These are phyloP conservation scores for Lepidium campestre DNA, from an alignment of 441 rosid genomes.

Conservation along the genomic window DNA sequence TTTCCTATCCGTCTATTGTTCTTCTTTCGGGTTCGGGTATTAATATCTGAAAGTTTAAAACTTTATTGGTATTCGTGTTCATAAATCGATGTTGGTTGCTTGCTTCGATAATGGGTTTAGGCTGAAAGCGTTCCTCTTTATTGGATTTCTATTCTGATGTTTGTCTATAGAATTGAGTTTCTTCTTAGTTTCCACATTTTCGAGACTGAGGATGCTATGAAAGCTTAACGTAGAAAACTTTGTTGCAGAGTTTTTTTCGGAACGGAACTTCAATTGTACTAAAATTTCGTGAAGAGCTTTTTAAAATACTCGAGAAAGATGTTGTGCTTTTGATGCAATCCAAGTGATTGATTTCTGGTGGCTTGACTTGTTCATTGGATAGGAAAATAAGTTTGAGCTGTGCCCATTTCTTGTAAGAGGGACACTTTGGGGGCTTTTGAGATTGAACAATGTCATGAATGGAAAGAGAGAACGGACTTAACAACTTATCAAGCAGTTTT, in stretches of 20 bases:
- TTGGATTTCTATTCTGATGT: neutral
- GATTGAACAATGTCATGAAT: neutral
- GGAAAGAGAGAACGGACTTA: neutral
- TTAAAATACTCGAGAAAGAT: neutral
- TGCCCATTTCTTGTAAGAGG: neutral
- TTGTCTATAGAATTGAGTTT: neutral
- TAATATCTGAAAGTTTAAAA: neutral
- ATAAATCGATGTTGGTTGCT: neutral
- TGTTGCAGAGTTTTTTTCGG: neutral
- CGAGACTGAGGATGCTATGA: neutral
- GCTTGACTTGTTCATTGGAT: neutral
- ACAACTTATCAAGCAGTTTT: neutral
- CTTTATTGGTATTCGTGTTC: neutral
- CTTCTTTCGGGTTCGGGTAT: neutral
- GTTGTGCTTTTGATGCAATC: neutral
- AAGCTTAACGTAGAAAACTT: neutral
- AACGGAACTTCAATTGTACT: neutral
- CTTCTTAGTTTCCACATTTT: neutral
- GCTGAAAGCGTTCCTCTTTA: neutral
- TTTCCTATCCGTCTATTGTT: neutral
- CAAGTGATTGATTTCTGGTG: constrained; percentile 1
- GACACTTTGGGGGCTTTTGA: neutral
- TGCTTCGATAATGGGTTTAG: neutral
- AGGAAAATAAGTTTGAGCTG: neutral
- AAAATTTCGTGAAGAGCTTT: neutral